Evolutionary conservation across 2,329 filamentous ascomycete genomes (phyloP).

Genomic region (Diaporthe humulicola): DNA sequence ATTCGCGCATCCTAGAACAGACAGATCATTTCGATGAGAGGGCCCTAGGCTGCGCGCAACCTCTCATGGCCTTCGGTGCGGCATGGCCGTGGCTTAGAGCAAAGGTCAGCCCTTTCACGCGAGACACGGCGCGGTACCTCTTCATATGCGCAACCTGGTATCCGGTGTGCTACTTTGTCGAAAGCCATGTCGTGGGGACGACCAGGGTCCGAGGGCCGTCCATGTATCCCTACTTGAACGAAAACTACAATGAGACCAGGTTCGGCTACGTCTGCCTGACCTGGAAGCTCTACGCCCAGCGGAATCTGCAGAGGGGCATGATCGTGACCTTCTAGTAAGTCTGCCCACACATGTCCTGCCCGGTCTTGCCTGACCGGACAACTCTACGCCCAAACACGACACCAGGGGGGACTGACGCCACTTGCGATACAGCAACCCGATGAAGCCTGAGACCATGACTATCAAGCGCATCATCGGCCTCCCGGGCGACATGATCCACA

Average conservation of each 20-base stretch:
- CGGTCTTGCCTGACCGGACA: not conserved
- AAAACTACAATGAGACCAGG: constrained; percentile 70
- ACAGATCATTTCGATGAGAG: not conserved
- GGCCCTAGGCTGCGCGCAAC: not conserved
- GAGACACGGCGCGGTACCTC: constrained; percentile 59
- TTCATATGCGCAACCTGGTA: constrained; percentile 71
- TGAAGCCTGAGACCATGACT: constrained; percentile 75
- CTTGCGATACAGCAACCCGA: constrained; percentile 70
- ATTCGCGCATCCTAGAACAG: not conserved
- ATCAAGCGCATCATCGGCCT: constrained; percentile 89
- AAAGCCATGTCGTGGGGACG: constrained; percentile 71
- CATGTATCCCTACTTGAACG: constrained; percentile 85
- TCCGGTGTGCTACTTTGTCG: constrained; percentile 72
- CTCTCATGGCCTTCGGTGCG: constrained; percentile 35
- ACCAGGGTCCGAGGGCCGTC: constrained; percentile 72
- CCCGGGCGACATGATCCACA: constrained; percentile 81
- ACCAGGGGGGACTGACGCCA: not conserved
- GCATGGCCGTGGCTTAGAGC: constrained; percentile 35
- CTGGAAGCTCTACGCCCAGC: constrained; percentile 69
- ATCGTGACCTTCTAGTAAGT: constrained; percentile 77
- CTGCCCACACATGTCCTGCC: not conserved
- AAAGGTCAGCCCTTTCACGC: constrained; percentile 43
- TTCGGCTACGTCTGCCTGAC: constrained; percentile 69
- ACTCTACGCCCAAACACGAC: not conserved
- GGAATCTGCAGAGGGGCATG: constrained; percentile 77